Evolutionary conservation across 108 stramenopile genomes (phyloP).

Genomic region (Stephanodiscus minutulus): DNA sequence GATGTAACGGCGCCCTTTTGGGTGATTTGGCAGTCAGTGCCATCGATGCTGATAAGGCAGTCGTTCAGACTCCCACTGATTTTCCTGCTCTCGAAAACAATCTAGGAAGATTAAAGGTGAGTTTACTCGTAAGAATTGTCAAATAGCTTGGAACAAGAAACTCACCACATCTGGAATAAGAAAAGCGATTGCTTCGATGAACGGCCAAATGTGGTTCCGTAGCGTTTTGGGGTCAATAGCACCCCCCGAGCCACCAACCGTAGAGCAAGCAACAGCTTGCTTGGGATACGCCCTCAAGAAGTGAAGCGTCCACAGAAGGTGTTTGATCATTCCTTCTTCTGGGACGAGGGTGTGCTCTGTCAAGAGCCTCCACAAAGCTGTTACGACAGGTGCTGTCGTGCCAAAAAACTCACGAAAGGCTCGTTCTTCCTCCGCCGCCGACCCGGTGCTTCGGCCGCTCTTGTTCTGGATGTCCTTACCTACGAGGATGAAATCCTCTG

Average conservation of each 20-base stretch:
- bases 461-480: constrained; percentile 17
- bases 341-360: constrained; percentile 3
- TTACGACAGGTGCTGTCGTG: not conserved
- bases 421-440: not conserved
- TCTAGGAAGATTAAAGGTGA: not conserved
- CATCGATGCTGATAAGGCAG: constrained; percentile 17
- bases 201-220: constrained; percentile 13
- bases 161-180: too few relatives aligned
- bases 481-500: not conserved
- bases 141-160: too few relatives aligned
- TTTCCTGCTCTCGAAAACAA: constrained; percentile 16
- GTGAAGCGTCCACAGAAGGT: constrained; percentile 10
- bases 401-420: constrained; percentile 8
- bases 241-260: constrained; percentile 9
- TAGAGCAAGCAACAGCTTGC: not conserved
- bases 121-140: too few relatives aligned
- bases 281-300: constrained; percentile 15
- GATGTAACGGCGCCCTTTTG: not conserved
- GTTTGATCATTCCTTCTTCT: constrained; percentile 7
- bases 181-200: constrained; percentile 5
- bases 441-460: not conserved
- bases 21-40: constrained; percentile 8
- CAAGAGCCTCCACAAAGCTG: not conserved
- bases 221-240: constrained; percentile 26
- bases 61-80: constrained; percentile 6